Base-by-base conservation (phyloP, 177 flowering plant species). In the Tripterygium wilfordii region DNA sequence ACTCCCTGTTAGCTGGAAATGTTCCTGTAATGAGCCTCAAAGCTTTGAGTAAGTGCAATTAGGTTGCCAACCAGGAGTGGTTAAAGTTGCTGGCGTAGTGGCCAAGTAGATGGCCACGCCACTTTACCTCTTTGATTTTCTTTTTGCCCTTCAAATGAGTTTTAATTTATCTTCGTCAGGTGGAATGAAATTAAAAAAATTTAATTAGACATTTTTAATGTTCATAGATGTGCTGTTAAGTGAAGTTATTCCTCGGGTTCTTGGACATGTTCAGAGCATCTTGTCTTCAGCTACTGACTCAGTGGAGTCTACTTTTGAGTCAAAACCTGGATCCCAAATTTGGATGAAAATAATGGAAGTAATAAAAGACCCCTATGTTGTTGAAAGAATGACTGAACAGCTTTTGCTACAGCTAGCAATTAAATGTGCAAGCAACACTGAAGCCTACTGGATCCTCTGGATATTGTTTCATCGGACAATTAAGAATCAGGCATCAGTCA, bases 391-490 rank as follows among this genome's bases (percentile, higher is more conserved):
- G 43, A 62, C 86, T 48, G 98, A 92, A 64, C 80, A 71, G 60
- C 72, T 92, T 27, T 70, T 92, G 65, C 81, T 59, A 60, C 72
- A 66, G 49, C 69, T 92, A 37, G 79, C 75, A 47, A 42, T 62
- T 58, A 68, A 68, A 51, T 32, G 57, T 54, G 74, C 58, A 23
- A 74, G 43, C 63, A 94, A 85, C 48, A 44, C 49, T 58, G 96
- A 92, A 73, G 88, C 85, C 41, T 88, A 88, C 70, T 85, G 95
- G 94, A 63, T 47, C 46, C 68, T 92, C n/a, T 80, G 94, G 94
- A 48, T 79, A 44, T 57, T 92, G 56, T 88, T 72, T 62, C 74
- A 78, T 63, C 71, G 42, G 17, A 47, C 60, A 41, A 52, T 57
- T 33, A 42, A 65, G 28, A 42, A 53, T 20, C 85, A 80, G 54